These are phyloP conservation scores for Microdochium nivale DNA, from an alignment of 2,329 filamentous ascomycete genomes.

Conservation along the genomic window DNA sequence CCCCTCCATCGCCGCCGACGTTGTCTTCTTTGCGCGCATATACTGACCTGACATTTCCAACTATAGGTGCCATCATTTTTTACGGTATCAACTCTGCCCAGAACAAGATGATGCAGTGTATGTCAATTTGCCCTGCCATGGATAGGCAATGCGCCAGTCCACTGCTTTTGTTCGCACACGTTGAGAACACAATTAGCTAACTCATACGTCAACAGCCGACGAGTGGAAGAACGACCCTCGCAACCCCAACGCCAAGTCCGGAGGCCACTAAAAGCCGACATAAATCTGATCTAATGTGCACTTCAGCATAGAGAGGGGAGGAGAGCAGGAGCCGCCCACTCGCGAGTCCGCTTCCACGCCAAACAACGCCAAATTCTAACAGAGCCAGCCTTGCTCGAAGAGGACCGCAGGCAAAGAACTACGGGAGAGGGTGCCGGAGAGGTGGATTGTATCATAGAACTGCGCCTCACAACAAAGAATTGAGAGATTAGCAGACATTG, in stretches of 20 bases:
- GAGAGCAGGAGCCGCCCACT: not conserved
- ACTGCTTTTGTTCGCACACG: not conserved
- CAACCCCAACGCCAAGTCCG: slow-evolving; percentile 57
- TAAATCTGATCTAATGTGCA: not conserved
- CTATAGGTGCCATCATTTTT: slow-evolving; percentile 68
- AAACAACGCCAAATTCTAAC: not conserved
- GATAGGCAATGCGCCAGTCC: not conserved
- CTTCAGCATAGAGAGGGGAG: slow-evolving; percentile 1
- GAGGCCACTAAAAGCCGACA: slow-evolving; percentile 32
- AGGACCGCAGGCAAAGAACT: not conserved
- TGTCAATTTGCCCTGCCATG: slow-evolving; percentile 11
- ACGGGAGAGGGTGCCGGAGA: not conserved
- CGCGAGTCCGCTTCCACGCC: not conserved
- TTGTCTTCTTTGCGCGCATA: not conserved
- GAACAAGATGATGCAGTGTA: slow-evolving; percentile 71
- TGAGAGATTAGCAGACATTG: slow-evolving; percentile 7
- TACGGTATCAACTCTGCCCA: slow-evolving; percentile 87
- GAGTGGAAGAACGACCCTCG: slow-evolving; percentile 97
- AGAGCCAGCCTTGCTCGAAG: not conserved
- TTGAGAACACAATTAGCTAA: not conserved
- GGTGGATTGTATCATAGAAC: slow-evolving; percentile 21
- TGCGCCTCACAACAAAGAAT: slow-evolving; percentile 9
- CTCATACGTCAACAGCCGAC: slow-evolving; percentile 49
- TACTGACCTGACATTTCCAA: slow-evolving; percentile 12
- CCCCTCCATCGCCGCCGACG: slow-evolving; percentile 1